These are phyloP conservation scores for Draba incana DNA, from an alignment of 345 rosid species.

Conservation along the genomic window DNA sequence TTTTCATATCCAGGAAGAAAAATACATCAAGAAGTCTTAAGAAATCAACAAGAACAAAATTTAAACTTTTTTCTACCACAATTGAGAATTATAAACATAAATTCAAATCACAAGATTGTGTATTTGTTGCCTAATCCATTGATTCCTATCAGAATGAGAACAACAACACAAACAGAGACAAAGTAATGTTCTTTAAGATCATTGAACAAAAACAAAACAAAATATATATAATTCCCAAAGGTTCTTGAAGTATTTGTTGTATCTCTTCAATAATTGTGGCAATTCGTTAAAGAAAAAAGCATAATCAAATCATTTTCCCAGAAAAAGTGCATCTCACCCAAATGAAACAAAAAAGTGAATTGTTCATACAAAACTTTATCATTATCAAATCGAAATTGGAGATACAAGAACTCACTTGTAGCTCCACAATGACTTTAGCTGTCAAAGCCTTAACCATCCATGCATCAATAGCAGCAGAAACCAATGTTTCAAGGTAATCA, in stretches of 20 bases:
- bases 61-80: too few species aligned
- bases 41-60: slow-evolving; percentile 17
- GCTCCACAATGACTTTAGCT: slow-evolving; percentile 68
- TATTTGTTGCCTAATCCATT: neutral
- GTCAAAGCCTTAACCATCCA: slow-evolving; percentile 62
- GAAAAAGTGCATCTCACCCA: slow-evolving; percentile 26
- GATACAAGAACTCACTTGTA: slow-evolving; percentile 90
- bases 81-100: neutral
- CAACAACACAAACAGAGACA: slow-evolving; percentile 23
- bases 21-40: slow-evolving; percentile 21
- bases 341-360: slow-evolving; percentile 6
- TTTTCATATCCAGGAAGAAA: slow-evolving; percentile 1
- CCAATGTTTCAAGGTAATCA: slow-evolving; percentile 7
- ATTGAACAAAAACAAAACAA: slow-evolving; percentile 15
- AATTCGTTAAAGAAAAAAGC: too few species aligned
- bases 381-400: slow-evolving; percentile 42
- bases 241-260: slow-evolving; percentile 34
- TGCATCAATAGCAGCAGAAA: slow-evolving; percentile 42
- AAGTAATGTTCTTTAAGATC: slow-evolving; percentile 19
- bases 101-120: slow-evolving; percentile 18
- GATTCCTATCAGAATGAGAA: slow-evolving; percentile 1
- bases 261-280: slow-evolving; percentile 23
- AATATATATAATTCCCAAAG: slow-evolving; percentile 5
- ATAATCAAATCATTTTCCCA: slow-evolving; percentile 30
- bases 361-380: slow-evolving; percentile 1